Evolutionary conservation across 306 rosid genomes (phyloP).

Genomic region (Casuarina glauca): DNA sequence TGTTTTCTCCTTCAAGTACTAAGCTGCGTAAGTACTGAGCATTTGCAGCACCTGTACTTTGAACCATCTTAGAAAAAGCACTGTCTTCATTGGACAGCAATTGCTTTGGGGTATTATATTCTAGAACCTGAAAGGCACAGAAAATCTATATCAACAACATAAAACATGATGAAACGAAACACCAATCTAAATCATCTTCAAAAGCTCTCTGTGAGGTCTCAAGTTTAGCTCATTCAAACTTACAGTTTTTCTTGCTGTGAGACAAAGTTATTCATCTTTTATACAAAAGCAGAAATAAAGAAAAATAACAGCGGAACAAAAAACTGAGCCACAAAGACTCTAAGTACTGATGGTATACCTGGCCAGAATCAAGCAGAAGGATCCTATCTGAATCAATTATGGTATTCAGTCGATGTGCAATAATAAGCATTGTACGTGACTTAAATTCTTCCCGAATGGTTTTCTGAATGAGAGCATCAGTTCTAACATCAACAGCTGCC

Average conservation of each 20-base stretch:
- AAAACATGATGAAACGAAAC: slow-evolving; percentile 1
- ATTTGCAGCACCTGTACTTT: slow-evolving; percentile 87
- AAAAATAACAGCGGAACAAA: neutral
- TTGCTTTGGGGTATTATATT: slow-evolving; percentile 57
- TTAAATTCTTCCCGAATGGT: slow-evolving; percentile 81
- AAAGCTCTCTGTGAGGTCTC: slow-evolving; percentile 5
- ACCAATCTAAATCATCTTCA: slow-evolving; percentile 6
- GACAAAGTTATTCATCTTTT: neutral
- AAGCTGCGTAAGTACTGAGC: slow-evolving; percentile 65
- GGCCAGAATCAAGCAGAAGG: slow-evolving; percentile 73
- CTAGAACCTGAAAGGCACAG: slow-evolving; percentile 54
- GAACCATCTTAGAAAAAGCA: slow-evolving; percentile 77
- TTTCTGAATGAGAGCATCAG: slow-evolving; percentile 86
- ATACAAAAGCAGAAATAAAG: neutral
- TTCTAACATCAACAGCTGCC: slow-evolving; percentile 88
- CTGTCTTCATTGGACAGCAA: slow-evolving; percentile 58
- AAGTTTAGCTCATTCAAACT: slow-evolving; percentile 13
- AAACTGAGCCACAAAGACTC: neutral
- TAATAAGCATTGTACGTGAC: slow-evolving; percentile 81
- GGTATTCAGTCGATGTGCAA: slow-evolving; percentile 88
- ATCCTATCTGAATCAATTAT: slow-evolving; percentile 74
- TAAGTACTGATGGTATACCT: slow-evolving; percentile 40
- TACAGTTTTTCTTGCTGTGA: neutral
- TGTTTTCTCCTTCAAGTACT: slow-evolving; percentile 37
- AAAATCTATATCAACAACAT: neutral